Evolutionary conservation across 805 yeast species (phyloP).

Genomic region (Hanseniaspora osmophila): DNA sequence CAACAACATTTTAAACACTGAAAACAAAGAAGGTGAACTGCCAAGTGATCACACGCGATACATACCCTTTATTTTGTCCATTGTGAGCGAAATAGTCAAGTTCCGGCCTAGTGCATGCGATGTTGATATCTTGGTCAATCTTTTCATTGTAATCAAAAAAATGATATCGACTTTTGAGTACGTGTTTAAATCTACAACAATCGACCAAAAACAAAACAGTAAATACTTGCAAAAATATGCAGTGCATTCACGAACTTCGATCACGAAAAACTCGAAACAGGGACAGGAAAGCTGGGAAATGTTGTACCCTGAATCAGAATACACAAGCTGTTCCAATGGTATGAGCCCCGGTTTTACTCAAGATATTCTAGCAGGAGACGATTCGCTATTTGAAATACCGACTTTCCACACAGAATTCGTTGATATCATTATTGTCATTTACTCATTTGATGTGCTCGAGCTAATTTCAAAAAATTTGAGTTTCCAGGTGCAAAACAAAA

Average conservation of each 20-base stretch:
- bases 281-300: not conserved
- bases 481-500: slow-evolving; percentile 4
- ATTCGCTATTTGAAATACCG: slow-evolving; percentile 7
- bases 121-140: slow-evolving; percentile 22
- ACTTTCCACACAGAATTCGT: slow-evolving; percentile 34
- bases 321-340: not conserved
- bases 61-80: slow-evolving; percentile 46
- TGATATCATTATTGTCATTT: slow-evolving; percentile 36
- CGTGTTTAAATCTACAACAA: slow-evolving; percentile 2
- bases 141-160: slow-evolving; percentile 9
- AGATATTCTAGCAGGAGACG: not conserved
- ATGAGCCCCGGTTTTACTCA: not conserved
- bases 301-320: slow-evolving; percentile 2
- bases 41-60: slow-evolving; percentile 10
- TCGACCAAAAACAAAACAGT: slow-evolving; percentile 1
- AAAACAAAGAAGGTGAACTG: slow-evolving; percentile 8
- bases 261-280: not conserved
- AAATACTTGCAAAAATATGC: slow-evolving; percentile 2
- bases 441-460: slow-evolving; percentile 45
- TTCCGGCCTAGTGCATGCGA: slow-evolving; percentile 53
- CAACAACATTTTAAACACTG: slow-evolving; percentile 7
- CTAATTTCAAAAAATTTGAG: slow-evolving; percentile 22
- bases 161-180: slow-evolving; percentile 3
- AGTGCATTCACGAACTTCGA: too few relatives aligned
- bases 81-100: slow-evolving; percentile 39